A percentile compares a stretch with the other conserved stretches of the same genome.
Conservation (phyloP, 805 yeast species). For the Candida sphagnicola region DNA sequence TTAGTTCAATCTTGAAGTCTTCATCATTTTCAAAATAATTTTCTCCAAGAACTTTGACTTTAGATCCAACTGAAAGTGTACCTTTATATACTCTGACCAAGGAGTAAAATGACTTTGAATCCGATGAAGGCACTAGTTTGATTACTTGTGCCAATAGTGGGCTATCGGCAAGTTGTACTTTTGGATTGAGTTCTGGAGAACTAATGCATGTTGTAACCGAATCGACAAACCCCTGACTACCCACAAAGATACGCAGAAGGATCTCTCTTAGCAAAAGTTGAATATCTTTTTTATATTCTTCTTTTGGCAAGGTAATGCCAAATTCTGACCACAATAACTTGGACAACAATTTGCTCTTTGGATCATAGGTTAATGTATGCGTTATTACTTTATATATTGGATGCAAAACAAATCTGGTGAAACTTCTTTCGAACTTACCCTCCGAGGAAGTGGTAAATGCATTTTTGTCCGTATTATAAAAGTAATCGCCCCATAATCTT, state of each 20-base stretch:
- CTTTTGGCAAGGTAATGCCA: slow-evolving; percentile 39
- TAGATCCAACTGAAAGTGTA: slow-evolving; percentile 41
- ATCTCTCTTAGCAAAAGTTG: slow-evolving; percentile 54
- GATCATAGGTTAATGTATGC: slow-evolving; percentile 51
- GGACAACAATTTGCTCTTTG: slow-evolving; percentile 34
- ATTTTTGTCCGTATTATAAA: slow-evolving; percentile 40
- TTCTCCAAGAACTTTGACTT: slow-evolving; percentile 56
- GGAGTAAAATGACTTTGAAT: slow-evolving; percentile 51
- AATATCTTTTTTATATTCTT: slow-evolving; percentile 49
- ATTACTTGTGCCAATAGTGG: slow-evolving; percentile 26
- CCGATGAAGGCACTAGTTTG: slow-evolving; percentile 54
- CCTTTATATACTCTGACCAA: slow-evolving; percentile 66
- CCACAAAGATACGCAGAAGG: slow-evolving; percentile 46
- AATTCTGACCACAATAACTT: slow-evolving; percentile 46
- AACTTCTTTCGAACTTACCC: slow-evolving; percentile 36
- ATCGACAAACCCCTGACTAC: slow-evolving; percentile 49
- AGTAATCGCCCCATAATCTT: slow-evolving; percentile 77
- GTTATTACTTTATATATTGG: slow-evolving; percentile 80
- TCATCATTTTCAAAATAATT: slow-evolving; percentile 48
- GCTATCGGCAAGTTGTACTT: background rate
- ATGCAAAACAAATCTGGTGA: slow-evolving; percentile 62
- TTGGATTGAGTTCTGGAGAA: slow-evolving; percentile 15
- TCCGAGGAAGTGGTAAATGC: slow-evolving; percentile 39
- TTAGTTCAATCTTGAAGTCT: slow-evolving; percentile 41
- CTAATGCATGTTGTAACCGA: slow-evolving; percentile 28